These are phyloP conservation scores for Gamarada debralockiae DNA, from an alignment of 495 filamentous ascomycete genomes.

Conservation along the genomic window DNA sequence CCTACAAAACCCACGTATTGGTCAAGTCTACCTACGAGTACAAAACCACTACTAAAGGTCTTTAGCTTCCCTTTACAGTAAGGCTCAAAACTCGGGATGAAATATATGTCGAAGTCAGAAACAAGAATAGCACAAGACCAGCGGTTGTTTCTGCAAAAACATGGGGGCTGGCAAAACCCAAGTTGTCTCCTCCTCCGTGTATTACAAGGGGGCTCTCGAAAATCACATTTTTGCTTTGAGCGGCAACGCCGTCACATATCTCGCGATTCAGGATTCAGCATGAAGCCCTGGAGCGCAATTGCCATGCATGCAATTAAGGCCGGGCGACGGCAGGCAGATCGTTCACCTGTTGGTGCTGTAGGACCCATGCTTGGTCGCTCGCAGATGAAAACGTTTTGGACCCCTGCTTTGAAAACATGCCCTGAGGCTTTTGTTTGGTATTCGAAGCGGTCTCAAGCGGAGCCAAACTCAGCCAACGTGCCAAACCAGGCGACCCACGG, in stretches of 20 bases:
- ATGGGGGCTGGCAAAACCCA: no score
- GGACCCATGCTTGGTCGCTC: background rate
- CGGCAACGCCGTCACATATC: slow-evolving; percentile 17
- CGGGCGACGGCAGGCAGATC: slow-evolving; percentile 16
- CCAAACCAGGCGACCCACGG: background rate
- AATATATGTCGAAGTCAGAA: no score
- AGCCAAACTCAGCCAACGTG: background rate
- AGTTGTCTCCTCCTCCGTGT: no score
- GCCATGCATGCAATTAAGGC: background rate
- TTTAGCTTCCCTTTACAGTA: no score
- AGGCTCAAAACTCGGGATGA: no score
- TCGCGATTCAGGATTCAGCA: slow-evolving; percentile 5
- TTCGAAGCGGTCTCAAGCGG: background rate
- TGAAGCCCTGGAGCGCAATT: slow-evolving; percentile 14
- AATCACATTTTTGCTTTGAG: no score
- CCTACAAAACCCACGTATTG: no score
- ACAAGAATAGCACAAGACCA: no score
- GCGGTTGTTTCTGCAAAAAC: no score
- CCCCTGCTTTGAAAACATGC: slow-evolving; percentile 10
- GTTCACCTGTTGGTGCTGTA: background rate
- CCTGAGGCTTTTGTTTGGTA: slow-evolving; percentile 11
- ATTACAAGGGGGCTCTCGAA: no score
- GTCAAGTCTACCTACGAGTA: no score
- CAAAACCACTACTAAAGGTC: no score
- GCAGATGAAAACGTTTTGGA: slow-evolving; percentile 22